Conservation (phyloP, 495 filamentous ascomycete species). For the Tuber umbilicatum region DNA sequence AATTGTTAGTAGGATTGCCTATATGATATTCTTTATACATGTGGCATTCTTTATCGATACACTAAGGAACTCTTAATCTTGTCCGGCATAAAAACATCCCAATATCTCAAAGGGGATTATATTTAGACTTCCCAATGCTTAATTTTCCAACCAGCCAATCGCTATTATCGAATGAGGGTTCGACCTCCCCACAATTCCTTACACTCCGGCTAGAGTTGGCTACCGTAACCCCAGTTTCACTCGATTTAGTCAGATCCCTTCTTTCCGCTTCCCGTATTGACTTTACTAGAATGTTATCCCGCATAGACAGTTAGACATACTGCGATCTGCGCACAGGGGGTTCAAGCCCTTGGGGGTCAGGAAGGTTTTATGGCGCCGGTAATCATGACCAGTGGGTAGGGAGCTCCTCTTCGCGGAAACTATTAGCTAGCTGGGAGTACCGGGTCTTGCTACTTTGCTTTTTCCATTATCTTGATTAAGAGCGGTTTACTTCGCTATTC, state of each 20-base stretch:
- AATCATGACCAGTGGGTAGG: not conserved
- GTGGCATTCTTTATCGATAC: not conserved
- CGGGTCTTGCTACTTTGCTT: not conserved
- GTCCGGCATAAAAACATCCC: not conserved
- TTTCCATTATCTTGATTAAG: not conserved
- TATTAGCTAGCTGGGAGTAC: not conserved
- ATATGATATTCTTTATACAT: not conserved
- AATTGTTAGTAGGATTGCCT: not conserved
- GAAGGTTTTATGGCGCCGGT: not conserved
- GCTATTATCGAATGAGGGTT: not conserved
- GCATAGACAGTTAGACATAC: not conserved
- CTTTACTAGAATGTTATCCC: not conserved
- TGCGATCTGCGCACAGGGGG: not conserved
- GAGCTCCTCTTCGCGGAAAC: not conserved
- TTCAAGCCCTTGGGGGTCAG: not conserved
- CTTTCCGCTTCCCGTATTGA: not conserved
- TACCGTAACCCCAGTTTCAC: not conserved
- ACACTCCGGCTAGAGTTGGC: not conserved
- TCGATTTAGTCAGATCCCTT: not conserved
- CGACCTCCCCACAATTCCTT: not conserved
- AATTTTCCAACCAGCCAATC: not conserved
- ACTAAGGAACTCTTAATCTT: not conserved
- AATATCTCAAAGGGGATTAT: not conserved
- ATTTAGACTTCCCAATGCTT: not conserved
- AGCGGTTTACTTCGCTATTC: not conserved